A percentile compares a stretch with the other conserved stretches of the same genome.
These are phyloP conservation scores for Nemania diffusa DNA, from an alignment of 2,329 filamentous ascomycete species.

Conservation along the genomic window DNA sequence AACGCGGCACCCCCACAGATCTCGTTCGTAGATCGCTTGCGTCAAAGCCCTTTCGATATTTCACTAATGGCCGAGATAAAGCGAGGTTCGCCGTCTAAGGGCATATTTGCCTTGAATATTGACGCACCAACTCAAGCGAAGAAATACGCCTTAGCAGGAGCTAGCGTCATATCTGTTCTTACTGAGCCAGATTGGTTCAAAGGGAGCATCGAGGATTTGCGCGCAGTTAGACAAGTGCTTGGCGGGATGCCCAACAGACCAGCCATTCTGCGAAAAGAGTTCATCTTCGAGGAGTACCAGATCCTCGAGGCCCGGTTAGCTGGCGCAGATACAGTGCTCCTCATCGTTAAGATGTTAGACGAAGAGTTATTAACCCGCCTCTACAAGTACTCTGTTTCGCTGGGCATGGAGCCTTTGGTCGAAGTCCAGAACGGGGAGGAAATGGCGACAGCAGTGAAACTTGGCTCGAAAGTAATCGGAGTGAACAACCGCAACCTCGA, in stretches of 20 bases:
- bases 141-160: slow-evolving; percentile 91
- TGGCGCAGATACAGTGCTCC: slow-evolving; percentile 90
- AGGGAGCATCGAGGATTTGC: slow-evolving; percentile 92
- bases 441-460: slow-evolving; percentile 85
- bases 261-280: slow-evolving; percentile 93
- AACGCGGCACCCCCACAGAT: slow-evolving; percentile 86
- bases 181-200: slow-evolving; percentile 99
- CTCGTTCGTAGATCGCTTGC: slow-evolving; percentile 80
- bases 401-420: slow-evolving; percentile 97
- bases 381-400: slow-evolving; percentile 86
- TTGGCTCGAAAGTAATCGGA: slow-evolving; percentile 91
- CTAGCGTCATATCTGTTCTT: slow-evolving; percentile 97
- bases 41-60: slow-evolving; percentile 86
- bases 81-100: slow-evolving; percentile 94
- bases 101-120: slow-evolving; percentile 86
- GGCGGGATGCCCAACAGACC: slow-evolving; percentile 91
- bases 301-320: slow-evolving; percentile 93
- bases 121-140: slow-evolving; percentile 90
- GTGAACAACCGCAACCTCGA: slow-evolving; percentile 98
- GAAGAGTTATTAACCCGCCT: slow-evolving; percentile 76
- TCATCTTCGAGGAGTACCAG: slow-evolving; percentile 98
- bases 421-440: slow-evolving; percentile 96
- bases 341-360: slow-evolving; percentile 99
- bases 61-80: slow-evolving; percentile 98
- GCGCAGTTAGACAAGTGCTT: slow-evolving; percentile 87